Conservation (phyloP, 139 green algal species). For the Eudorina sp. region DNA sequence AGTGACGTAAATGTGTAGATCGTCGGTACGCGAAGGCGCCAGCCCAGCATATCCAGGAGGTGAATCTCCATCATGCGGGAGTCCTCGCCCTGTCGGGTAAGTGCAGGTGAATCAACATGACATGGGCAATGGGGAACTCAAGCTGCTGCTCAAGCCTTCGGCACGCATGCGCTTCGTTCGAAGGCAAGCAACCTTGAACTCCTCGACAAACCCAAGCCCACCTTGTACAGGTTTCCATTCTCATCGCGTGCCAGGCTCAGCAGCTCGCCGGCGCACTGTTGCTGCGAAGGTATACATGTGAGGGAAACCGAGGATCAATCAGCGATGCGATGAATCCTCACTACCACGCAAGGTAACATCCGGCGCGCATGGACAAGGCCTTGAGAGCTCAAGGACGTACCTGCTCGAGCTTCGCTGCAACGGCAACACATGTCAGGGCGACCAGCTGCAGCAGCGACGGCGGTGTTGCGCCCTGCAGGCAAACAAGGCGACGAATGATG, state of each 20-base stretch:
- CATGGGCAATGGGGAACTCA: too few species aligned
- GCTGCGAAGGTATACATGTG: slow-evolving; percentile 12
- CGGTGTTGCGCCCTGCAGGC: not conserved
- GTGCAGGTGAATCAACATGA: too few species aligned
- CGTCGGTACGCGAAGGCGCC: slow-evolving; percentile 27
- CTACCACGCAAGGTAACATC: too few species aligned
- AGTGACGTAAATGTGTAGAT: slow-evolving; percentile 32
- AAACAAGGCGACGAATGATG: not conserved
- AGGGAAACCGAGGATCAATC: too few species aligned
- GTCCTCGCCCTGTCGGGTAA: slow-evolving; percentile 22
- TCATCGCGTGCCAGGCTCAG: slow-evolving; percentile 18
- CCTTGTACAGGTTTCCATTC: slow-evolving; percentile 22
- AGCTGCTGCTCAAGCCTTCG: too few species aligned
- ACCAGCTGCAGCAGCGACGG: slow-evolving; percentile 27
- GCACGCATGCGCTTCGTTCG: too few species aligned
- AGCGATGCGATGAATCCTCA: too few species aligned
- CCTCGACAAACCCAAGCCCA: not conserved
- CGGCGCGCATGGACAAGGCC: too few species aligned
- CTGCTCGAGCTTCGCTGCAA: slow-evolving; percentile 31
- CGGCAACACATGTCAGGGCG: slow-evolving; percentile 7
- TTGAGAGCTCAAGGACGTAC: not conserved
- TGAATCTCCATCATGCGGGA: slow-evolving; percentile 33
- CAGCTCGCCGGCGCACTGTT: slow-evolving; percentile 17
- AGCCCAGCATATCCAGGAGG: not conserved
- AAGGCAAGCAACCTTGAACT: too few species aligned